These are phyloP conservation scores for Apiospora aurea DNA, from an alignment of 2,329 filamentous ascomycete genomes.

Conservation along the genomic window DNA sequence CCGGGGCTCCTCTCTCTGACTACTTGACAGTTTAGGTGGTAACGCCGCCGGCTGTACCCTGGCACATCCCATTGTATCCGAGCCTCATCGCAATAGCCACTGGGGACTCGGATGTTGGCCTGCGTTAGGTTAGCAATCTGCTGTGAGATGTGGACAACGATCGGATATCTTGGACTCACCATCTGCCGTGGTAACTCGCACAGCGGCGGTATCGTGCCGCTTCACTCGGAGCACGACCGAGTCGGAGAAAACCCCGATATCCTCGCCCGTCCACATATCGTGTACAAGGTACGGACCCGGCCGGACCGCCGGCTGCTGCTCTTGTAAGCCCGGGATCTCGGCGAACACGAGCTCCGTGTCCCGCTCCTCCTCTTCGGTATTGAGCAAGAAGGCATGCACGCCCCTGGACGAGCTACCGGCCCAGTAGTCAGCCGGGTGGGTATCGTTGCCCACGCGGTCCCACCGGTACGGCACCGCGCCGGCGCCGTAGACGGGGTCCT, in stretches of 20 bases:
- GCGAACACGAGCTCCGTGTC: constrained; percentile 48
- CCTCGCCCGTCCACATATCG: constrained; percentile 55
- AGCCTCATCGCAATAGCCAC: neutral
- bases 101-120: neutral
- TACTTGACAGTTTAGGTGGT: neutral
- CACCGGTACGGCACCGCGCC: constrained; percentile 17
- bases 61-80: too few species aligned
- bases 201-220: constrained; percentile 19
- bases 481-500: constrained; percentile 44
- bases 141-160: too few species aligned
- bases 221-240: neutral
- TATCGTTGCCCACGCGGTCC: constrained; percentile 43
- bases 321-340: constrained; percentile 47
- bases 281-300: constrained; percentile 46
- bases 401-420: constrained; percentile 50
- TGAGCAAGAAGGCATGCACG: constrained; percentile 56
- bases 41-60: too few species aligned
- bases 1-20: neutral
- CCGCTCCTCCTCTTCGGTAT: constrained; percentile 44
- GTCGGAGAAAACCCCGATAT: constrained; percentile 41
- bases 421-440: constrained; percentile 58
- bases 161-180: neutral
- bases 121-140: neutral
- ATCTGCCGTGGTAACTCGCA: neutral
- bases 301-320: neutral